Base-by-base conservation (phyloP, 768 basidiomycete species). In the Kondoa malvinella region DNA sequence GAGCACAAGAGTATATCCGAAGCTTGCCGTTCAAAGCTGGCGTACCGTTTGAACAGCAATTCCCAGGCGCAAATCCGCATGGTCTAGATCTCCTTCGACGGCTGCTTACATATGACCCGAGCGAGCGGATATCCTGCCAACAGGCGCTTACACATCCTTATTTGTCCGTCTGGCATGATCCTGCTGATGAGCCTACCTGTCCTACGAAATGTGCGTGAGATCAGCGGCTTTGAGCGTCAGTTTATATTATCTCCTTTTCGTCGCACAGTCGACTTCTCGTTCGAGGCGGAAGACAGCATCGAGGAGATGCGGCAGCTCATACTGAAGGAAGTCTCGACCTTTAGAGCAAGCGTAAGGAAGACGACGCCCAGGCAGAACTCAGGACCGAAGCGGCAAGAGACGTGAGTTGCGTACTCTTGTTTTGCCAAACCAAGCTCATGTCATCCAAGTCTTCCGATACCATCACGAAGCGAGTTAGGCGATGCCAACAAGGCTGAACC, bases 251-350 rank as follows among this genome's bases (percentile, higher is more conserved):
- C n/a, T n/a, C n/a, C n/a, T 65, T 16, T 34, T 34, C 29, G 71
- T 90, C 74, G n/a, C n/a, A 72, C 87, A 81, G 96, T 99, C 72
- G 91, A 97, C 78, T 97, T 99, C 75, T 82, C 84, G 21, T 99
- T 99, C 73, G 95, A 99, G 78, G 87, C 88, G 71, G 95, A 96
- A 78, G 95, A 99, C 69, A 85, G 85, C 68, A 92, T 94, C 71
- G 90, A 94, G 58, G 95, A 95, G 8, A 99, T 99, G 95, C 89
- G 94, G 78, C 84, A 83, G 71, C 78, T 97, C 76, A 99, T 99
- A 73, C 85, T 97, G 27, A 84, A 92, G 31, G 92, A 97, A 77
- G 94, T 96, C 50, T 85, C 84, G 69, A 76, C 82, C 15, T 97
- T 99, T 84, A 85, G 95, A 40, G 82, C 86, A 8, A 86, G 92